phyloP scores from a whole-genome alignment of 1,284 basidiomycete species.

The Rhodotorula sp. region DNA sequence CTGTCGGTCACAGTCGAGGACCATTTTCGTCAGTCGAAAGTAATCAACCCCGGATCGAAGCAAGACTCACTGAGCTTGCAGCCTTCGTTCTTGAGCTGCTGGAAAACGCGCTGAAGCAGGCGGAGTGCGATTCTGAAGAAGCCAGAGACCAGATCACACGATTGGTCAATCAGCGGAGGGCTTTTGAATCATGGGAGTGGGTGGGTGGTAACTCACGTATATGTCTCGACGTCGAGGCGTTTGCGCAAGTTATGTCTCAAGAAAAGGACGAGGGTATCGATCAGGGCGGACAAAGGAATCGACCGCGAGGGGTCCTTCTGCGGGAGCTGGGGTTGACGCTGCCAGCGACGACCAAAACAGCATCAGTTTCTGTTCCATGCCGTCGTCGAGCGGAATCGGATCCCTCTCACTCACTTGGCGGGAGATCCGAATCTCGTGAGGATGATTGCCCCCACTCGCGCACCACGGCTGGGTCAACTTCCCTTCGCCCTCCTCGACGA shows the following conservation, averaged over 20 bases:
- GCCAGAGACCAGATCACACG: no score
- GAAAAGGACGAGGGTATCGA: constrained; percentile 42
- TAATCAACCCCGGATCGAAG: no score
- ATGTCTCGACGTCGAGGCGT: constrained; percentile 41
- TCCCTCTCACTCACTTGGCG: constrained; percentile 39
- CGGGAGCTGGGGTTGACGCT: constrained; percentile 39
- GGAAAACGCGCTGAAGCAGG: constrained; percentile 33
- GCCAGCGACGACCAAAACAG: not conserved
- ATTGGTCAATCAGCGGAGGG: no score
- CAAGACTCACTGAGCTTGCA: constrained; percentile 18
- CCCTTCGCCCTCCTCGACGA: constrained; percentile 45
- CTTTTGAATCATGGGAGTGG: no score
- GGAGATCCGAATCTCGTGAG: constrained; percentile 39
- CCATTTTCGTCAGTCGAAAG: not conserved
- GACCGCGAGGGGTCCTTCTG: constrained; percentile 8
- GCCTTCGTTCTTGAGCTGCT: constrained; percentile 38
- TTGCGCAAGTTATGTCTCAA: constrained; percentile 40
- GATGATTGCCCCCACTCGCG: not conserved
- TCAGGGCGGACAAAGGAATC: constrained; percentile 33
- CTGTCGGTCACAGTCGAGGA: constrained; percentile 8
- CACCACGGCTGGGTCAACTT: constrained; percentile 22
- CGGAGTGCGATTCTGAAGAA: constrained; percentile 24
- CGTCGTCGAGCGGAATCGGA: not conserved
- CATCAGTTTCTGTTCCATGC: not conserved
- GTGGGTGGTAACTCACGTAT: constrained; percentile 36